These are phyloP conservation scores for Moniliophthora roreri DNA, from an alignment of 1,284 basidiomycete species.

Conservation along the genomic window DNA sequence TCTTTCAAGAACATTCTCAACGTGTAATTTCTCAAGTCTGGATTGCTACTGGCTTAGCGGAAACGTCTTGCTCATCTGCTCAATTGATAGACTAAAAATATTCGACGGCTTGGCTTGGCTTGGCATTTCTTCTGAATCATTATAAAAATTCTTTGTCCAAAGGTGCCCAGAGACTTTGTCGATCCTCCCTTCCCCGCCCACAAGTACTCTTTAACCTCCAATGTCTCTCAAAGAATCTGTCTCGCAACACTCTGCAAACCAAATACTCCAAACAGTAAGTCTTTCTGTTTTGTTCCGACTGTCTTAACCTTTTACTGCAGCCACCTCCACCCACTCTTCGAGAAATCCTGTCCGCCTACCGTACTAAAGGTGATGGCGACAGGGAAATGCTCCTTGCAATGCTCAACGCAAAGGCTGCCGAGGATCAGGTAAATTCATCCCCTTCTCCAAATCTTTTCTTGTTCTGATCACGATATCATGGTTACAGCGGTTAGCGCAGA, in stretches of 20 bases:
- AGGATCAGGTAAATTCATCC: slow-evolving; percentile 69
- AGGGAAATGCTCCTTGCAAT: slow-evolving; percentile 86
- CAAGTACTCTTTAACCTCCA: slow-evolving; percentile 15
- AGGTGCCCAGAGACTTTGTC: too few relatives aligned
- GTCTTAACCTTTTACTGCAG: too few relatives aligned
- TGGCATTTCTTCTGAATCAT: too few relatives aligned
- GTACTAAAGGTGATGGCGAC: slow-evolving; percentile 82
- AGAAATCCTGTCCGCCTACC: slow-evolving; percentile 84
- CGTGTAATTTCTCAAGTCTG: too few relatives aligned
- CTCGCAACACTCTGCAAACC: not conserved
- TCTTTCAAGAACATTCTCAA: too few relatives aligned
- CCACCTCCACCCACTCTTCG: slow-evolving; percentile 75
- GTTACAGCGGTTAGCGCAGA: slow-evolving; percentile 65
- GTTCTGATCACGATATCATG: slow-evolving; percentile 17
- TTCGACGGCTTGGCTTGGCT: too few relatives aligned
- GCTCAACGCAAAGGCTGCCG: slow-evolving; percentile 85
- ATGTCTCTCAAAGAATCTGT: slow-evolving; percentile 2
- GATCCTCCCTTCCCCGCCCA: too few relatives aligned
- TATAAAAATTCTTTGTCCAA: too few relatives aligned
- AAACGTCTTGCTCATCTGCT: too few relatives aligned
- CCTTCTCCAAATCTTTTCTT: slow-evolving; percentile 7
- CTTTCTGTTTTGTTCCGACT: too few relatives aligned
- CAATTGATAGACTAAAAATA: too few relatives aligned
- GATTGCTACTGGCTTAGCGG: too few relatives aligned
- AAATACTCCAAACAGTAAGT: slow-evolving; percentile 2